Base-by-base conservation (phyloP, 164 flowering plant species). In the Saururus chinensis region DNA sequence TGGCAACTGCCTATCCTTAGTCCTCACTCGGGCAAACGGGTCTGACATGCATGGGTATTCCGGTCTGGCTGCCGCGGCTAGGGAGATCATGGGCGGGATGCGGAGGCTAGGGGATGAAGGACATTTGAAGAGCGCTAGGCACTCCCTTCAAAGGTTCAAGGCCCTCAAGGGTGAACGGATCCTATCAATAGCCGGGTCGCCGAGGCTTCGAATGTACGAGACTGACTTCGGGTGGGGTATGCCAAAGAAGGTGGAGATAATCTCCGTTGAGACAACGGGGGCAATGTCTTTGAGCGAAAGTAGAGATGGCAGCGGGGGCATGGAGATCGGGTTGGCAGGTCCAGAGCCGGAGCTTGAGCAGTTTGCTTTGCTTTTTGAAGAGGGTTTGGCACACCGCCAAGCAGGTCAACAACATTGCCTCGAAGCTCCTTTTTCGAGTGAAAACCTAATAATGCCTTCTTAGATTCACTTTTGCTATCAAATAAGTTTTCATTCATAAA, bases 211-310 rank as follows among this genome's bases (percentile, higher is more conserved):
- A 1, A 63, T 59, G 5, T 86, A 86, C 30, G 80, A 75, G 14
- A 74, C 73, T 1, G 82, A 86, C 75, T 86, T 78, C 54, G 89
- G 93, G 17, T 84, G 77, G 79, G 89, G 89, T 11, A 77, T 49
- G 70, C 86, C 87, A 1, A 74, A 30, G 30, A 82, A 79, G 71
- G 65, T 35, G 5, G 87, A 84, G 53, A 25, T 69, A 4, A 66
- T 74, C 20, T 80, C 81, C 0, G 65, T 77, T 21, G 80, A 78
- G 68, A 22, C 19, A 4, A 62, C 64, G 0, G 74, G 75, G 7
- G 59, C 81, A 10, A 64, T 82, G 26, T 73, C 81, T 0, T 64
- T 86, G 10, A 4, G 60, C 14, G 82, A 77, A 42, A 57, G 70
- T 48, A 70, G 81, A 56, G 77, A 81, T 40, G 75, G 59, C 17